A percentile compares a stretch with the other conserved stretches of the same genome.
Conservation (phyloP, 306 rosid genomes). For the Echinosophora koreensis region DNA sequence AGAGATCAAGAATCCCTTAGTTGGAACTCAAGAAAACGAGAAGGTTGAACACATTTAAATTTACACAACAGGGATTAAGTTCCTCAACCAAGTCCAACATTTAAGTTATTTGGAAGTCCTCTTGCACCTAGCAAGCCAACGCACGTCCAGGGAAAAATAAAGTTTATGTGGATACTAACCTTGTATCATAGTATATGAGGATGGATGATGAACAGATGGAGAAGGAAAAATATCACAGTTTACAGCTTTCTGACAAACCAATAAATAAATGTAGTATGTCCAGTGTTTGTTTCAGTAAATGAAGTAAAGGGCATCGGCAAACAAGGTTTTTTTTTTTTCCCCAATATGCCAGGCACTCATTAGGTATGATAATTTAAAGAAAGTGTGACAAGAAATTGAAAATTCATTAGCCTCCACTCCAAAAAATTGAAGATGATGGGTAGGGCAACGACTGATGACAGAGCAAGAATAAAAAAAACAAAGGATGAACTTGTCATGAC, state of each 20-base stretch:
- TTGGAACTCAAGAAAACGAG: neutral
- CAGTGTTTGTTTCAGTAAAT: neutral
- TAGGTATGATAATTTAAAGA: neutral
- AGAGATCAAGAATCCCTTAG: neutral
- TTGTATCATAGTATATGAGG: neutral
- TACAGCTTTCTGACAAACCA: conserved; percentile 3
- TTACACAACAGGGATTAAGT: neutral
- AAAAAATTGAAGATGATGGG: conserved; percentile 9
- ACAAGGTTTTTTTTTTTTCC: neutral
- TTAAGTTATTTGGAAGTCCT: conserved; percentile 16
- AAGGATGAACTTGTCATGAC: conserved; percentile 18
- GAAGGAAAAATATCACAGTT: conserved; percentile 11
- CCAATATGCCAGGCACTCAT: neutral
- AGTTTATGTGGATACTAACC: neutral
- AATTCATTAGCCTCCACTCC: neutral
- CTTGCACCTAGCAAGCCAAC: conserved; percentile 12
- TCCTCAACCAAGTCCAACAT: conserved; percentile 23
- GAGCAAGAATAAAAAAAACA: neutral
- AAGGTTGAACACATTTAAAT: conserved; percentile 2
- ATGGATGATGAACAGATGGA: neutral
- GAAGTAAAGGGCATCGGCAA: neutral
- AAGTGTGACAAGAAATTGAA: neutral
- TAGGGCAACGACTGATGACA: neutral
- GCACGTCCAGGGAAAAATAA: neutral
- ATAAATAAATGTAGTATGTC: neutral